A percentile compares a stretch with the other conserved stretches of the same genome.
Evolutionary conservation across 1,284 basidiomycete genomes (phyloP).

Genomic region (Trichosporon asahii): DNA sequence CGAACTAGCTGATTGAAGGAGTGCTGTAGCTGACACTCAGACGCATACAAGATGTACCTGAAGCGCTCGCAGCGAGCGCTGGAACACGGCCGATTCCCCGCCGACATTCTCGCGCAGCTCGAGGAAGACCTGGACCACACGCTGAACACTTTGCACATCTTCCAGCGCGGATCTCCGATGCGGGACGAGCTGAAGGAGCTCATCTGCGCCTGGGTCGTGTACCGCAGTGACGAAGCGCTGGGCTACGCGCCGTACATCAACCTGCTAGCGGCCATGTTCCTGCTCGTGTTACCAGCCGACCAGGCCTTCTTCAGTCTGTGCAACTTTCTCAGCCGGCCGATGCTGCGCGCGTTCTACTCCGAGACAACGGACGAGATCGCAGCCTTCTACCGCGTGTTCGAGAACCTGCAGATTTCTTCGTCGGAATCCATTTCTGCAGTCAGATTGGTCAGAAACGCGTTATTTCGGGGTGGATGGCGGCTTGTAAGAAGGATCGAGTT

Average conservation of each 20-base stretch:
- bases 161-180: conserved; percentile 74
- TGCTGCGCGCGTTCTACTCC: conserved; percentile 79
- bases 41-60: conserved; percentile 69
- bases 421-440: too few species aligned
- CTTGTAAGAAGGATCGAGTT: too few species aligned
- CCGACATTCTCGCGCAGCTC: conserved; percentile 64
- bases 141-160: conserved; percentile 83
- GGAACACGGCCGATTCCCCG: conserved; percentile 68
- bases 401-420: conserved; percentile 49
- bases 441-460: too few species aligned
- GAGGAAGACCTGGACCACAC: conserved; percentile 77
- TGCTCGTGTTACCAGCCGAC: conserved; percentile 73
- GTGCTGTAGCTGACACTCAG: conserved; percentile 55
- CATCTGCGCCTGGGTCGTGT: conserved; percentile 84
- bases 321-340: conserved; percentile 82
- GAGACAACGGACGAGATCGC: conserved; percentile 77
- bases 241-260: conserved; percentile 62
- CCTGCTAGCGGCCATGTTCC: conserved; percentile 75
- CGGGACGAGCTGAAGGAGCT: conserved; percentile 83
- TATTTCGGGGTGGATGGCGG: too few species aligned
- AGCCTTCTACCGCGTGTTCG: conserved; percentile 53
- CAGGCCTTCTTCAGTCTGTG: conserved; percentile 80
- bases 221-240: conserved; percentile 79
- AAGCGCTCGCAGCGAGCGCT: conserved; percentile 71
- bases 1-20: too few species aligned